Conservation (phyloP, 441 rosid species). For the Brassica hybrid region DNA sequence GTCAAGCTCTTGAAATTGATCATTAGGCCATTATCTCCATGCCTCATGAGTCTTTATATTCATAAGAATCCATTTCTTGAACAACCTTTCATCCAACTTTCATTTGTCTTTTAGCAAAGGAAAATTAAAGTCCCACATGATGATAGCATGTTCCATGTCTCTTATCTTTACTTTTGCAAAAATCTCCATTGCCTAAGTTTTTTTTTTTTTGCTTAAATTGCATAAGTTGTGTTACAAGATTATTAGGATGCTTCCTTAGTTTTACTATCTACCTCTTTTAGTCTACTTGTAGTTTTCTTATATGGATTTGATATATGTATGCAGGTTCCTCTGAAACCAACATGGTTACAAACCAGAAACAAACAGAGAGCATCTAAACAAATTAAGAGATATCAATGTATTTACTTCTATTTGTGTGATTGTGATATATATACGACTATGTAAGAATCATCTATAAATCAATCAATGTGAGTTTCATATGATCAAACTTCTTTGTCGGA, state of each 20-base stretch:
- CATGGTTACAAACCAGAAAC: slow-evolving; percentile 19
- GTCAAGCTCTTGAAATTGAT: slow-evolving; percentile 46
- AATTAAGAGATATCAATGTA: slow-evolving; percentile 21
- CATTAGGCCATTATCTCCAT: slow-evolving; percentile 43
- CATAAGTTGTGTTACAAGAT: no score
- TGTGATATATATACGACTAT: slow-evolving; percentile 22
- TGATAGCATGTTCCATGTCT: slow-evolving; percentile 32
- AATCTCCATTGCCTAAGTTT: background rate
- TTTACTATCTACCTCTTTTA: background rate
- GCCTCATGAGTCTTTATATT: slow-evolving; percentile 32
- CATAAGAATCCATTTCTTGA: slow-evolving; percentile 28
- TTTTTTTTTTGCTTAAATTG: no score
- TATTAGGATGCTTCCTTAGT: background rate
- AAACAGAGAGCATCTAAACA: slow-evolving; percentile 25
- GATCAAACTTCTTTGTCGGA: background rate
- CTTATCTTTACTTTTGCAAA: slow-evolving; percentile 31
- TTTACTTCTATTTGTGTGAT: slow-evolving; percentile 22
- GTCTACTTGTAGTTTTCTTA: slow-evolving; percentile 2
- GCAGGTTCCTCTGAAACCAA: slow-evolving; percentile 33
- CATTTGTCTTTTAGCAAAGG: slow-evolving; percentile 30
- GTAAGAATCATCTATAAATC: slow-evolving; percentile 36
- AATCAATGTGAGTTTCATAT: slow-evolving; percentile 29
- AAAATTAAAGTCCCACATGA: slow-evolving; percentile 41
- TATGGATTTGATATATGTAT: background rate
- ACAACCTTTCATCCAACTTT: slow-evolving; percentile 23